Percentiles rank a stretch among this genome's conserved stretches.
phyloP scores from a whole-genome alignment of 2,329 filamentous ascomycete genomes.

The Xylariaceae sp. region DNA sequence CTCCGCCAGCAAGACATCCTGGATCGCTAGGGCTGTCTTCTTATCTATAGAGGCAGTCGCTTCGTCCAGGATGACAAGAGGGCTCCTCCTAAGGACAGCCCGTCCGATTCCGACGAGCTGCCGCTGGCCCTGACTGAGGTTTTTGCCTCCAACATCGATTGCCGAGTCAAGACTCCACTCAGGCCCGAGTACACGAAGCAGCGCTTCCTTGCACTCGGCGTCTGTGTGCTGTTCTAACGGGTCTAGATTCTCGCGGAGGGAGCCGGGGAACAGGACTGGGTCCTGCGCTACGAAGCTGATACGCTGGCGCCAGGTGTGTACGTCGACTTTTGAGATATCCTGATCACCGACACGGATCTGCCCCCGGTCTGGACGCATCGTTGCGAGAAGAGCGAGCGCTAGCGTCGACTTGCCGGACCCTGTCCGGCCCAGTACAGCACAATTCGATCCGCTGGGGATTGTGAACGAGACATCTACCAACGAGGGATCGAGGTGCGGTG shows the following conservation, averaged over 20 bases:
- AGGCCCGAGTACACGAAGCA: conserved; percentile 62
- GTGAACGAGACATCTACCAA: conserved; percentile 69
- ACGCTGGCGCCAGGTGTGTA: conserved; percentile 57
- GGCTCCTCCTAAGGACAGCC: conserved; percentile 61
- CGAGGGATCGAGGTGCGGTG: conserved; percentile 74
- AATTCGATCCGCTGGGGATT: conserved; percentile 67
- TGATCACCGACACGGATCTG: conserved; percentile 57
- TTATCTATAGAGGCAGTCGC: conserved; percentile 66
- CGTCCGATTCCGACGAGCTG: conserved; percentile 64
- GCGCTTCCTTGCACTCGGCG: conserved; percentile 50
- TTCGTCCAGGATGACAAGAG: conserved; percentile 66
- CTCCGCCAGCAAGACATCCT: conserved; percentile 59
- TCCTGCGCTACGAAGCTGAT: conserved; percentile 68
- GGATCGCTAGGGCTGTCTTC: conserved; percentile 60
- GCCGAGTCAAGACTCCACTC: conserved; percentile 52
- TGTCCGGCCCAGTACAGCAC: conserved; percentile 77
- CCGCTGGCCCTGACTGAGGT: conserved; percentile 64
- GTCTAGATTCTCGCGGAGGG: conserved; percentile 67
- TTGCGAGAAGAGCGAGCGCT: conserved; percentile 60
- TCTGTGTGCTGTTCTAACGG: conserved; percentile 63
- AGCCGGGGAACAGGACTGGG: conserved; percentile 62
- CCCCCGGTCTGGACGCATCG: conserved; percentile 54
- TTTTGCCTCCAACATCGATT: conserved; percentile 63
- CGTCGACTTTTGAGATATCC: conserved; percentile 56
- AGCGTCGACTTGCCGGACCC: conserved; percentile 85